phyloP scores from a whole-genome alignment of 106 monocot genomes.

The Dactylorhiza incarnata region DNA sequence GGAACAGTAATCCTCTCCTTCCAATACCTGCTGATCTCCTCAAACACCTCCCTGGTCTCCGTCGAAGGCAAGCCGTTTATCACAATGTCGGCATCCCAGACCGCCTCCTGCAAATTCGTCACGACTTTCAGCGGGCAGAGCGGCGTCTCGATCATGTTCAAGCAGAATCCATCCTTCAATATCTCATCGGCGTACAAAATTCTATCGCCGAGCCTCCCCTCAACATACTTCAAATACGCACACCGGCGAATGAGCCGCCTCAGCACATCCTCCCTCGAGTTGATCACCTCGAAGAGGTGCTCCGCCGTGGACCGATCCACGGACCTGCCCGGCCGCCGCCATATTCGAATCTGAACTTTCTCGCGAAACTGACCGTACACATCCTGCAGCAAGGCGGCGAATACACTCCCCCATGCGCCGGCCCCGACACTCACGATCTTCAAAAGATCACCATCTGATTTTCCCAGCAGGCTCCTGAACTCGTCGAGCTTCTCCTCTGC shows the following conservation, averaged over 20 bases:
- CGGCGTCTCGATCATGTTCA: conserved; percentile 72
- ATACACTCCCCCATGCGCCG: conserved; percentile 69
- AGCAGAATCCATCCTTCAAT: conserved; percentile 57
- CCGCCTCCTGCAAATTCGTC: conserved; percentile 66
- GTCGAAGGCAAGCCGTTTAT: conserved; percentile 64
- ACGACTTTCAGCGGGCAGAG: conserved; percentile 64
- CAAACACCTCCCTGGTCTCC: conserved; percentile 51
- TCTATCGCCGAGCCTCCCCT: conserved; percentile 56
- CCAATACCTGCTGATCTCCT: conserved; percentile 68
- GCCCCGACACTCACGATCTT: conserved; percentile 58
- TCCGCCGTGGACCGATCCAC: conserved; percentile 48
- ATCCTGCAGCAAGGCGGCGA: conserved; percentile 52
- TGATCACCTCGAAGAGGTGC: conserved; percentile 65
- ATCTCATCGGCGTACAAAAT: conserved; percentile 61
- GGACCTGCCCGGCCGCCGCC: conserved; percentile 43
- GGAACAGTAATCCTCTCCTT: conserved; percentile 55
- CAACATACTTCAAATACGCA: conserved; percentile 58
- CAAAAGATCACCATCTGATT: conserved; percentile 39
- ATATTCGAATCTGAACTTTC: conserved; percentile 57
- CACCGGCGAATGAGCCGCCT: conserved; percentile 50
- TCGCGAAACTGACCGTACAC: conserved; percentile 46
- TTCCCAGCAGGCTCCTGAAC: conserved; percentile 40
- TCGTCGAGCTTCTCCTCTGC: conserved; percentile 44
- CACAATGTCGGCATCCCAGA: conserved; percentile 72
- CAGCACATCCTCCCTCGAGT: conserved; percentile 53